Base-by-base conservation (phyloP, 2,329 filamentous ascomycete genomes). In the Colletotrichum sp. region DNA sequence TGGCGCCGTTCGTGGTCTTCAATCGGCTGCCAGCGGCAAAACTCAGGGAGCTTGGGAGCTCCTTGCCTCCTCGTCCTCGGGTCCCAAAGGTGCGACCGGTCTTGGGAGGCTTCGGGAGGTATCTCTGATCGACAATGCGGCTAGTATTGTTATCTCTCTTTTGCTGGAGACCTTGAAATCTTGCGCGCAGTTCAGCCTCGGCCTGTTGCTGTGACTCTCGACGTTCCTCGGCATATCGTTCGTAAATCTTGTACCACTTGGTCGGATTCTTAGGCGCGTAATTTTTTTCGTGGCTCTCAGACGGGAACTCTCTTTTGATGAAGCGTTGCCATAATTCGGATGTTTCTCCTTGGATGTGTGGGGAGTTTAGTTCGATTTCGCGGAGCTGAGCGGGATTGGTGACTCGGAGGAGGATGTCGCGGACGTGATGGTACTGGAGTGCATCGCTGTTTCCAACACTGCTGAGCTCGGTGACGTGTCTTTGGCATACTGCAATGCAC, bases 241-340 rank as follows among this genome's bases (percentile, higher is more conserved):
- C 87, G 85, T 98, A 98, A 16, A 98, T 89, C 71, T 93, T 92
- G 82, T 93, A 92, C 96, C 96, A 98, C 75, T 92, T 92, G 44
- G 88, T 87, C 0, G 93, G 91, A 77, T 95, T 90, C 71, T 89
- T 89, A 1, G 95, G 94, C 28, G 91, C 87, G 79, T 93, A 91
- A 30, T 91, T 90, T 81, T 94, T 92, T 62, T 87, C 86, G 57
- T 92, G 88, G 78, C 86, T 85, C 83, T 92, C 93, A 72, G 91
- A 86, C 3, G 92, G 92, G 77, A 98, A 95, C 80, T 98, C 93
- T 64, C 92, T 91, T 68, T 91, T 90, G 83, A 99, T 97, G 81
- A 98, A 91, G 32, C 91, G 90, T 57, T 92, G 85, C 96, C 96
- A 98, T 77, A 96, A 87, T 79, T 96, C 94, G 24, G 87, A 89